Evolutionary conservation across 2,329 filamentous ascomycete genomes (phyloP), one percentile per base, ranked within the genome.

Genomic region (Talaromyces sp.): DNA sequence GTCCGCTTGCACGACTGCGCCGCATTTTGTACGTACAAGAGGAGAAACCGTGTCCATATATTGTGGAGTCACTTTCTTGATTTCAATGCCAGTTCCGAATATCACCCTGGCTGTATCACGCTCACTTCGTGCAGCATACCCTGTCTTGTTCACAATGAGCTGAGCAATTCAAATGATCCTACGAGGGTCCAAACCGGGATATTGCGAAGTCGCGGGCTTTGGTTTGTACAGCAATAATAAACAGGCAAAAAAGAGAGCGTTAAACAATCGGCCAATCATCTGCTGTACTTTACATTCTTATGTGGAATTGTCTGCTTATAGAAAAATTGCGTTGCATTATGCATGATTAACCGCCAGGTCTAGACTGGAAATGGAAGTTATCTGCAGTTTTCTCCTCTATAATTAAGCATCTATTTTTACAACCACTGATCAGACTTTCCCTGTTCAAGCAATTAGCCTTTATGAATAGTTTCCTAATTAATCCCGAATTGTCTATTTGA

Each of bases 401-500:
- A 15, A 46, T 11, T 37, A 21, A 35, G 43, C 13, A 56, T 56
- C 53, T 56, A 56, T 56, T 56, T 56, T 37, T 46, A 33, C 41
- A 5, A 17, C 21, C 22, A 21, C 19, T 10, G 7, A 13, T n/a
- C 17, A n/a, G n/a, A 33, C 53, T 55, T 35, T 8, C 21, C 53
- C 21, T 33, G 19, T 7, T 21, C 10, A n/a, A 19, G 33, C n/a
- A 43, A 19, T 46, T 37, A 54, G 21, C 25, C 21, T 15, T 19
- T 13, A 25, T 41, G 31, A 19, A 31, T 50, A 40, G 54, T 56
- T 56, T 46, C 54, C 50, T 56, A 56, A 56, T 50, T 50, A 50
- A 56, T 50, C 54, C 43, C 25, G 15, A 50, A 50, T 17, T 40
- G 54, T 39, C 2, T 3, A 6, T 22, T 9, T 31, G 53, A 56